Conservation (phyloP, 192 early-diverging fungal species). For the Coemansia biformis region DNA sequence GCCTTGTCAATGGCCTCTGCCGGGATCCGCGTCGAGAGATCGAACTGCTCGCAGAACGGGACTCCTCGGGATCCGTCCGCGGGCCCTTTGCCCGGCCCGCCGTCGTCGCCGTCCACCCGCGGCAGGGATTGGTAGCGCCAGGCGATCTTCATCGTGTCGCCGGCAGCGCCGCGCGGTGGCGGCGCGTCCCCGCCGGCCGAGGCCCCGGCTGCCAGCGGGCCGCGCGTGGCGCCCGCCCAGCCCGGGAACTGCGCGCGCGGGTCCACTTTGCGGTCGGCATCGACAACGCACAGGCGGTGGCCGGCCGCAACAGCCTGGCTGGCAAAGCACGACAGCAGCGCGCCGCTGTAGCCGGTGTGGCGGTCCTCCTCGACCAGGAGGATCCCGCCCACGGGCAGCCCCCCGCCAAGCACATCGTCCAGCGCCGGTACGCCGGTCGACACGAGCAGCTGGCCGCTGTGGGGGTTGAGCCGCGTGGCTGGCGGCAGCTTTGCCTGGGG, state of each 20-base stretch:
- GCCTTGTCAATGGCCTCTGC: constrained; percentile 55
- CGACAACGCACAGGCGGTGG: constrained; percentile 65
- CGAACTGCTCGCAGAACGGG: constrained; percentile 78
- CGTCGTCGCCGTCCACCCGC: constrained; percentile 10
- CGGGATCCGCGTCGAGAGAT: constrained; percentile 74
- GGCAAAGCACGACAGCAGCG: constrained; percentile 77
- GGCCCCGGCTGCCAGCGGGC: constrained; percentile 1
- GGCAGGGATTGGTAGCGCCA: constrained; percentile 91
- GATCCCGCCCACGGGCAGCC: constrained; percentile 75
- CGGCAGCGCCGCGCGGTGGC: too few relatives aligned
- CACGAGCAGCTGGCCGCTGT: constrained; percentile 69
- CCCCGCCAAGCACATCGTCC: constrained; percentile 84
- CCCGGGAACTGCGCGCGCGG: constrained; percentile 53
- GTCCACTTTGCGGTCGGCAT: constrained; percentile 59
- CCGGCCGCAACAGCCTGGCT: constrained; percentile 76
- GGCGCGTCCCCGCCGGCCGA: constrained; percentile 11
- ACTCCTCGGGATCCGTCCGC: constrained; percentile 17
- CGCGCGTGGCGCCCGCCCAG: constrained; percentile 20
- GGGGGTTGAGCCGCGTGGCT: constrained; percentile 69
- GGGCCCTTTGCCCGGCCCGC: not conserved
- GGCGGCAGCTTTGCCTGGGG: constrained; percentile 58
- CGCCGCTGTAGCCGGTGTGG: constrained; percentile 71
- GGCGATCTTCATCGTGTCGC: constrained; percentile 81
- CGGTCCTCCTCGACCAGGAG: constrained; percentile 75
- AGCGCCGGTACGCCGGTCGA: constrained; percentile 81